Percentiles rank a stretch among this genome's conserved stretches.
Evolutionary conservation across 371 early-diverging fungal genomes (phyloP).

Genomic region (Lichtheimia hyalospora): DNA sequence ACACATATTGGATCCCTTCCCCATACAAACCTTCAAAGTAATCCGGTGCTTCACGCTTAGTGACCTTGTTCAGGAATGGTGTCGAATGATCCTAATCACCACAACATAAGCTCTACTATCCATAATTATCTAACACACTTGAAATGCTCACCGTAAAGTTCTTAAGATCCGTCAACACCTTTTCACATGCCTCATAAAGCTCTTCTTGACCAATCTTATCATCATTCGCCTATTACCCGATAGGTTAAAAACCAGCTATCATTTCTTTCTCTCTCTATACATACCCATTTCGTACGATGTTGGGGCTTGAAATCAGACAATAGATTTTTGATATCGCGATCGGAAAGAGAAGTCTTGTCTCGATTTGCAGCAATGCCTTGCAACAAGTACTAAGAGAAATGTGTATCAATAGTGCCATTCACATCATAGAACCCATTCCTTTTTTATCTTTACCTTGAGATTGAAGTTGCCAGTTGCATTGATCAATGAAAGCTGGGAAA

Average conservation of each 20-base stretch:
- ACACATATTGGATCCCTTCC: too few species aligned
- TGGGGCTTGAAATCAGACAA: constrained; percentile 85
- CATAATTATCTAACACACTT: not conserved
- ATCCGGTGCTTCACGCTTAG: constrained; percentile 93
- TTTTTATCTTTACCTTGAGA: constrained; percentile 46
- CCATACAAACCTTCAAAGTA: constrained; percentile 74
- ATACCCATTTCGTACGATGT: constrained; percentile 87
- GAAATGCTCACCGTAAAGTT: constrained; percentile 58
- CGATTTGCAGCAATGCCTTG: constrained; percentile 76
- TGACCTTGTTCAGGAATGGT: constrained; percentile 92
- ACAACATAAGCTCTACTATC: not conserved
- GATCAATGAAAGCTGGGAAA: constrained; percentile 39
- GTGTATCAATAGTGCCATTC: not conserved
- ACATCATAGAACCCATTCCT: not conserved
- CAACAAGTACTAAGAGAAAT: constrained; percentile 58
- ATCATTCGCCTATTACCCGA: constrained; percentile 64
- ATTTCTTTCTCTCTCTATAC: constrained; percentile 4
- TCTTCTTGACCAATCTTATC: constrained; percentile 91
- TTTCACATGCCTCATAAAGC: constrained; percentile 87
- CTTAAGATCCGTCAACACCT: constrained; percentile 80
- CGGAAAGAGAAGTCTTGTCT: constrained; percentile 61
- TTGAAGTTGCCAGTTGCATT: constrained; percentile 54
- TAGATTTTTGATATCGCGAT: constrained; percentile 73
- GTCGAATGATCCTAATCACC: constrained; percentile 69
- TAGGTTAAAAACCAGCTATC: not conserved